Base-by-base conservation (phyloP, 768 basidiomycete species). In the Lentinus brumalis region DNA sequence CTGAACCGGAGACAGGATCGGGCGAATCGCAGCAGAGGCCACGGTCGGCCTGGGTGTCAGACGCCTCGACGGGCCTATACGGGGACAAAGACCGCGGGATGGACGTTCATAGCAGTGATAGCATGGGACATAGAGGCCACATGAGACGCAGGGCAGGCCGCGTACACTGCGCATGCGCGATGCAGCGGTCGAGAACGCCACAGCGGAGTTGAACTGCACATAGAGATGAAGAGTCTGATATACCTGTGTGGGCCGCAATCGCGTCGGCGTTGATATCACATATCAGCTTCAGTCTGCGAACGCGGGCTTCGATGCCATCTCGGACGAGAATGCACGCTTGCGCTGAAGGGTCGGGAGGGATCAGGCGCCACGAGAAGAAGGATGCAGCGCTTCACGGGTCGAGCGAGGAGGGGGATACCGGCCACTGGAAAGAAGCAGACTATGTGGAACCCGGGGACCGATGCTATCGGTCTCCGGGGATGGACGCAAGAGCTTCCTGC, bases 391-490 rank as follows among this genome's bases (percentile, higher is more conserved):
- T 59, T 51, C 32, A 18, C 18, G 35, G 38, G n/a, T 32, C 4
- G 31, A 31, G 14, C 56, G 16, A 42, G 56, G 40, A 42, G 40
- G 49, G 11, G 50, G 40, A 49, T 14, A 31, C 39, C 60, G 53
- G 60, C 31, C 47, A 50, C 38, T 51, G 44, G 31, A 49, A 54
- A 50, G 38, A 35, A 49, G 29, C 18, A 29, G 50, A 32, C 29
- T 55, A 56, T 45, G 57, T 50, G 60, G 49, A n/a, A 38, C 44
- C 60, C 60, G 60, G 60, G 38, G 49, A 50, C 60, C 60, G 60
- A 56, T 61, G 14, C 7, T 41, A 56, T 61, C 60, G 60, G 60
- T 45, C 31, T 45, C 60, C 60, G 60, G 60, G 15, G 21, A 31
- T 56, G 60, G 16, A 45, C 54, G 31, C 44, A 39, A 55, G 32